Conservation (phyloP, 2,329 filamentous ascomycete species). For the Diaporthe vaccinii region DNA sequence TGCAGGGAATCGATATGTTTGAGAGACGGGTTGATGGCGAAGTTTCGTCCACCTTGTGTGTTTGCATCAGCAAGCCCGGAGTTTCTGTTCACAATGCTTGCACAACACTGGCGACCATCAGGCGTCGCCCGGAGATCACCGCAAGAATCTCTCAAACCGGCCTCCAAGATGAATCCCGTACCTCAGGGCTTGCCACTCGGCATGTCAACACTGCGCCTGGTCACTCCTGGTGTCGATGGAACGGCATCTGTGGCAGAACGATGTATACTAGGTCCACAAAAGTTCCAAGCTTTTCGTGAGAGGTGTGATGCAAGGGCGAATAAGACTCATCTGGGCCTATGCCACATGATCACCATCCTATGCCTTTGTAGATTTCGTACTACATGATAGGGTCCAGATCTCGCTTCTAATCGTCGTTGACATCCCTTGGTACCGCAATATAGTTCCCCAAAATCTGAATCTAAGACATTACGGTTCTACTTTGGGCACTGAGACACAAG, state of each 20-base stretch:
- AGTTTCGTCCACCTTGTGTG: neutral
- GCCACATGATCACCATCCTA: neutral
- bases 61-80: neutral
- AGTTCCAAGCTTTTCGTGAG: neutral
- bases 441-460: neutral
- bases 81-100: neutral
- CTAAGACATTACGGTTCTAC: constrained; percentile 3
- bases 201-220: neutral
- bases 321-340: neutral
- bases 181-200: too few relatives aligned
- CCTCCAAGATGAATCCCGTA: neutral
- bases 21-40: neutral
- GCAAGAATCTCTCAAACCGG: neutral
- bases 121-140: neutral
- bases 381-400: neutral
- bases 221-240: neutral
- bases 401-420: constrained; percentile 7
- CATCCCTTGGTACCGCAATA: neutral
- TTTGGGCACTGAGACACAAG: neutral
- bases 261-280: neutral
- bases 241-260: neutral
- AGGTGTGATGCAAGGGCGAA: neutral
- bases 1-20: neutral
- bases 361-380: neutral
- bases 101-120: neutral